Evolutionary conservation across 2,329 filamentous ascomycete genomes (phyloP), one percentile per base, ranked within the genome.

Genomic region (Waltergamsia citrina): DNA sequence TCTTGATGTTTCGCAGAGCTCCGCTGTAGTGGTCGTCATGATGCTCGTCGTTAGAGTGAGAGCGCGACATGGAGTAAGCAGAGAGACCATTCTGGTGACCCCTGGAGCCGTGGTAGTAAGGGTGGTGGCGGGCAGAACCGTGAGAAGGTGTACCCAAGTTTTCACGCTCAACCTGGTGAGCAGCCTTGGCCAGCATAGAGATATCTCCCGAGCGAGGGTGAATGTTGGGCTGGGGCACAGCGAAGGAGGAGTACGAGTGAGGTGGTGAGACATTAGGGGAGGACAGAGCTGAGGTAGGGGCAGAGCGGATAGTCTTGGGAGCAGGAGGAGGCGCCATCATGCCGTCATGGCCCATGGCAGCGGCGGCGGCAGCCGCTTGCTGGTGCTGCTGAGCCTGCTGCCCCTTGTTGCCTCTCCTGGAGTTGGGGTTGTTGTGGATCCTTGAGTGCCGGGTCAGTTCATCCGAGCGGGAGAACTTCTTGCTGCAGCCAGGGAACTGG

Each of bases 381-480:
- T 46, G 47, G 34, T 47, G 48, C 23, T 55, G 52, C 32, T 55
- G 53, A 30, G 58, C 56, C 36, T 67, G 60, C 45, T 71, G 67
- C 19, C 59, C 77, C 69, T 94, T 94, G 70, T 94, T 93, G 45
- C 86, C 88, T 53, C 90, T 72, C 54, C 92, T 74, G 38, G 88
- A 95, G 70, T 96, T 96, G 38, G 92, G 90, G 64, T 96, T 98
- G 76, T 85, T 95, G 74, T 98, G 90, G 65, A 98, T 98, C 57
- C 90, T 78, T 56, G 90, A 95, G 64, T 98, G 90, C 41, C 90
- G 81, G 41, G 92, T 98, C 47, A 98, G 71, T 64, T 98, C 90
- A 55, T 98, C 90, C 10, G 90, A 95, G 43, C 90, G 81, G 43
- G 85, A 94, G 67, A 98, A 96, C 51, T 90, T 85, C 66, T 96